A percentile compares a stretch with the other conserved stretches of the same genome.
phyloP scores from a whole-genome alignment of 2,329 filamentous ascomycete species.

The Cadophora gregata region DNA sequence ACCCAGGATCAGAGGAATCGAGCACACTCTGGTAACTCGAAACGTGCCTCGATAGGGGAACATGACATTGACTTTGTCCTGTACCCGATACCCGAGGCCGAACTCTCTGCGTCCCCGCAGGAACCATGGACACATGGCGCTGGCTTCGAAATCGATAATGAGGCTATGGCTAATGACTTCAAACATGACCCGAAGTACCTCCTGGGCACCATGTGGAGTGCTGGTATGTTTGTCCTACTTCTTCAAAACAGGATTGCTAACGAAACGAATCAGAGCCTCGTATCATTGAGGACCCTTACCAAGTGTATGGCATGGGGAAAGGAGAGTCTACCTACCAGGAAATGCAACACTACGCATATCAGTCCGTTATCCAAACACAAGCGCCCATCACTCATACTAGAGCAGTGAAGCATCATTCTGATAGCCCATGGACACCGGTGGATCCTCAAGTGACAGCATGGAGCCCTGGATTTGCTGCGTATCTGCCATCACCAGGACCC shows the following conservation, averaged over 20 bases:
- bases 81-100: conserved; percentile 6
- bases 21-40: conserved; percentile 18
- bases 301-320: background rate
- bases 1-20: background rate
- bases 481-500: conserved; percentile 32
- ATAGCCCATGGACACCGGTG: conserved; percentile 32
- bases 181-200: background rate
- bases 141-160: background rate
- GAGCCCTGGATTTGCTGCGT: conserved; percentile 24
- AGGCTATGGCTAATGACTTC: background rate
- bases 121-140: conserved; percentile 2
- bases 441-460: conserved; percentile 26
- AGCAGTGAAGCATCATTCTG: conserved; percentile 20
- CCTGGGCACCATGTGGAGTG: conserved; percentile 14
- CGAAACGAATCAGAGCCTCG: conserved; percentile 15
- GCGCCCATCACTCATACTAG: background rate
- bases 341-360: conserved; percentile 16
- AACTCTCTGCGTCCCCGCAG: background rate
- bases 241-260: background rate
- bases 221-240: conserved; percentile 14
- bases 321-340: conserved; percentile 9
- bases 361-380: conserved; percentile 13
- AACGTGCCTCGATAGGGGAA: background rate
- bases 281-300: conserved; percentile 15
- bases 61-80: background rate